phyloP scores from a whole-genome alignment of 129 eudicot species.

The Tagetes patula region DNA sequence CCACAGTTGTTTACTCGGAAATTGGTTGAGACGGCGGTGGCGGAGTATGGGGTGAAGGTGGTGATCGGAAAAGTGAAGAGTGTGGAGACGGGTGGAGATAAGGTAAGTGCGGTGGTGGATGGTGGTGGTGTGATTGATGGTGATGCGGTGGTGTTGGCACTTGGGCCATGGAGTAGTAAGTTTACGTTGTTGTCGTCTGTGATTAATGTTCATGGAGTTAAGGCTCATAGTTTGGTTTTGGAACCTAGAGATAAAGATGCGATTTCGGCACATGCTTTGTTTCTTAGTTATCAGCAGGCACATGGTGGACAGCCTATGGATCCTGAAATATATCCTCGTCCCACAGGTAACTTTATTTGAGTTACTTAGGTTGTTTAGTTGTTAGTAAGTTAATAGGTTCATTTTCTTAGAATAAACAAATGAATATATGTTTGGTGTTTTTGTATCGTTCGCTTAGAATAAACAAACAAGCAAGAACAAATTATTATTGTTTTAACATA shows the following conservation, averaged over 20 bases:
- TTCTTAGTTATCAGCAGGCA: constrained; percentile 57
- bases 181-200: constrained; percentile 44
- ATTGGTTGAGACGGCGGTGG: constrained; percentile 61
- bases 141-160: constrained; percentile 86
- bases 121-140: constrained; percentile 60
- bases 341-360: constrained; percentile 46
- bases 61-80: constrained; percentile 67
- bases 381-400: no score
- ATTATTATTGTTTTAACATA: no score
- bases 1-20: constrained; percentile 65
- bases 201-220: constrained; percentile 64
- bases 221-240: constrained; percentile 85
- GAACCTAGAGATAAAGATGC: constrained; percentile 60
- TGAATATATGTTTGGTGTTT: no score
- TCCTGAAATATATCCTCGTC: constrained; percentile 94
- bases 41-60: constrained; percentile 64
- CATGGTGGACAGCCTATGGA: constrained; percentile 74
- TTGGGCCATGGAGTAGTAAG: constrained; percentile 86
- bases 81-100: constrained; percentile 53
- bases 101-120: constrained; percentile 46
- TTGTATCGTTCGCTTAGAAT: no score
- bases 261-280: constrained; percentile 75
- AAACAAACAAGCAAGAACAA: no score
- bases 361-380: no score
- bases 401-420: no score